Conservation (phyloP, 192 early-diverging fungal genomes). For the Backusella psychrophila region DNA sequence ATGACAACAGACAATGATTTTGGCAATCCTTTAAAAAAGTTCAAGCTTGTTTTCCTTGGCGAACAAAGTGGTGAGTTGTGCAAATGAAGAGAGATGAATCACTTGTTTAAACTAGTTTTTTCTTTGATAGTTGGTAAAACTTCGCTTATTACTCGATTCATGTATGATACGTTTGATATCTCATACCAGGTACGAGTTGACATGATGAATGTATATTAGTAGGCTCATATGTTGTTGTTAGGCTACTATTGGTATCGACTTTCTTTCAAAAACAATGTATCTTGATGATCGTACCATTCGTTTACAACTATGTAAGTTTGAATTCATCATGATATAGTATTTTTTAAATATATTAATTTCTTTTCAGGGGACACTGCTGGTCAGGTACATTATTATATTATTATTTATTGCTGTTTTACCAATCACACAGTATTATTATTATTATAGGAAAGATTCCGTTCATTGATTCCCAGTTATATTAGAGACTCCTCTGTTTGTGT, state of each 20-base stretch:
- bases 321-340: background rate
- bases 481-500: conserved; percentile 97
- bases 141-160: conserved; percentile 97
- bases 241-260: conserved; percentile 99
- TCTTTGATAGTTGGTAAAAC: conserved; percentile 88
- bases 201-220: background rate
- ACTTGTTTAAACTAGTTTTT: no score
- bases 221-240: conserved; percentile 21
- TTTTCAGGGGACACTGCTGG: conserved; percentile 92
- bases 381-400: conserved; percentile 52
- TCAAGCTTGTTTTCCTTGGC: conserved; percentile 58
- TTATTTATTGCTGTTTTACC: background rate
- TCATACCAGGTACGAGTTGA: conserved; percentile 71
- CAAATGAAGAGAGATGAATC: background rate
- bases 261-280: conserved; percentile 98
- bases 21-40: conserved; percentile 14
- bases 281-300: conserved; percentile 95
- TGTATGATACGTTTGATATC: conserved; percentile 99
- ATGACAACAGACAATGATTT: conserved; percentile 11
- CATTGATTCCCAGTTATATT: conserved; percentile 96
- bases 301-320: conserved; percentile 79
- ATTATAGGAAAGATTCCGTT: conserved; percentile 89
- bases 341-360: background rate
- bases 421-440: background rate
- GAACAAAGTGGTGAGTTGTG: conserved; percentile 87